These are phyloP conservation scores for Coemansia brasiliensis DNA, from an alignment of 192 early-diverging fungal genomes.

Conservation along the genomic window DNA sequence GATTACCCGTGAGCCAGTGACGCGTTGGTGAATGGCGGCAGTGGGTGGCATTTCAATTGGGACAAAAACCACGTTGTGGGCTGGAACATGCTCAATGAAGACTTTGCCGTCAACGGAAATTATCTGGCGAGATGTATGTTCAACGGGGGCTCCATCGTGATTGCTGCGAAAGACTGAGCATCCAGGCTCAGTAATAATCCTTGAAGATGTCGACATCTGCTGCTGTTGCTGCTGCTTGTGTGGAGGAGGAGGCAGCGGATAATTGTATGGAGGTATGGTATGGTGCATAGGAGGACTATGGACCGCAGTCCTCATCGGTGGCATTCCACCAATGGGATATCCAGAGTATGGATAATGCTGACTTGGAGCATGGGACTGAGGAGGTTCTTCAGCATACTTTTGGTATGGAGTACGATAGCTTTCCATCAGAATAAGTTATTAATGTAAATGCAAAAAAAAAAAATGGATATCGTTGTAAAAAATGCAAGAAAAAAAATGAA, in stretches of 20 bases:
- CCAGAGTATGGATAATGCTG: not conserved
- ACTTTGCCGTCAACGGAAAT: slow-evolving; percentile 36
- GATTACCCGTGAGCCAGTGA: slow-evolving; percentile 12
- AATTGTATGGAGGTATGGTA: not conserved
- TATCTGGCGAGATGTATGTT: slow-evolving; percentile 35
- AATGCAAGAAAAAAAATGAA: slow-evolving; percentile 2
- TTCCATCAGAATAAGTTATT: not conserved
- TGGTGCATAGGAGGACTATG: slow-evolving; percentile 3
- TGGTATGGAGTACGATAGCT: not conserved
- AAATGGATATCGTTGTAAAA: too few relatives aligned
- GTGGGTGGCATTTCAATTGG: slow-evolving; percentile 17
- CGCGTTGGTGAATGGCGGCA: slow-evolving; percentile 8
- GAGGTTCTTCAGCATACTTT: slow-evolving; percentile 1
- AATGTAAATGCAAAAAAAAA: slow-evolving; percentile 3
- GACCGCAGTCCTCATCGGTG: not conserved
- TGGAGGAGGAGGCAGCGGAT: not conserved
- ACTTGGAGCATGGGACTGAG: not conserved
- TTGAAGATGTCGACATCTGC: slow-evolving; percentile 25
- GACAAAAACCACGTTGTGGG: slow-evolving; percentile 43
- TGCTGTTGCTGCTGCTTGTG: slow-evolving; percentile 9
- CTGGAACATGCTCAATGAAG: slow-evolving; percentile 41
- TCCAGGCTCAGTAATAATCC: slow-evolving; percentile 33
- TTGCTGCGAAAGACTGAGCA: slow-evolving; percentile 33
- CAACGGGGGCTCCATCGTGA: slow-evolving; percentile 12
- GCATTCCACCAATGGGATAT: not conserved